Evolutionary conservation across 2,329 filamentous ascomycete species (phyloP), one percentile per base, ranked within the genome.

Genomic region (Thermoascus crustaceus): DNA sequence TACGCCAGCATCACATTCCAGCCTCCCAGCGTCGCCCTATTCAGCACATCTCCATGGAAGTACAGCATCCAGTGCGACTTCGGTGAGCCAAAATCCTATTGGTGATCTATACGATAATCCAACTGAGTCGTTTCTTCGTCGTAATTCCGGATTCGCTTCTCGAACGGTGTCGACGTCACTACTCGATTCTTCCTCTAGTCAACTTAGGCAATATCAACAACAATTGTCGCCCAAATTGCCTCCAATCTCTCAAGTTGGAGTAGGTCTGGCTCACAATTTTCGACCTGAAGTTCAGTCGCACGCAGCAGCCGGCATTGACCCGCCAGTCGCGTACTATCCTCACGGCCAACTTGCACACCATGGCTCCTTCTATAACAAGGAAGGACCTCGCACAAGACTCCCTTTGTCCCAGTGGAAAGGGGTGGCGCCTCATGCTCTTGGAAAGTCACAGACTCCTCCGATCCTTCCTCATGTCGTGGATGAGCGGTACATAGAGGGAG

Each of bases 401-500:
- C 37, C 13, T 33, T 35, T 16, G 16, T 7, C 8, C 14, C 32
- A 13, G 23, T 20, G 35, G 31, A 22, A 43, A 21, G 11, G 41
- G 42, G 38, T 27, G 39, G 9, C 35, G 21, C 11, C 25, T 29
- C 10, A 21, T 18, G 31, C 33, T 9, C 19, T 17, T 11, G 18
- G 21, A 19, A 23, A 19, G 10, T 19, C 37, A 24, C 39, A 38
- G 11, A 43, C 39, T 29, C 35, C 43, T 3, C 43, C 46, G 19
- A 43, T 48, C n/a, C 49, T 51, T 19, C 50, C 53, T 17, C 54
- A 57, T 31, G 53, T 67, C 7, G 50, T 67, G 9, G 58, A 64
- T 32, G 64, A 68, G 40, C 52, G 56, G 23, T 54, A 58, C 16
- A 50, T 91, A 3, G 76, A 81, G 0, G 85, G 84, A 6, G 83